phyloP scores from a whole-genome alignment of 352 stramenopile genomes.

The Globisporangium nodosum region DNA sequence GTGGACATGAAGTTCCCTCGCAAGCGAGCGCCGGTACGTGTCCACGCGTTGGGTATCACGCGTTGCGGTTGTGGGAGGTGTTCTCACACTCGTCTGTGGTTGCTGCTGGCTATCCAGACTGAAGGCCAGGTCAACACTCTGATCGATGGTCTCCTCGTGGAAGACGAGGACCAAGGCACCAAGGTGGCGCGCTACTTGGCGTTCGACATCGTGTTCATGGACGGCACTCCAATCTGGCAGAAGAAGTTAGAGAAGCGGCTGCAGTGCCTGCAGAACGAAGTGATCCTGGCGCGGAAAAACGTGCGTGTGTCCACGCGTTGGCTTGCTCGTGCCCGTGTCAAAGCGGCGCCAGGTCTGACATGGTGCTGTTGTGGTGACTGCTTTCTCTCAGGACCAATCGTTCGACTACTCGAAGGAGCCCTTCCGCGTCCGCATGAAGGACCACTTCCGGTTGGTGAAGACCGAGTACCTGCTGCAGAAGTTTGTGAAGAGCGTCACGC shows the following conservation, averaged over 20 bases:
- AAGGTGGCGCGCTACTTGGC: constrained; percentile 75
- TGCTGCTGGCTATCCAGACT: constrained; percentile 20
- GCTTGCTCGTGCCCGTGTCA: not conserved
- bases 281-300: constrained; percentile 82
- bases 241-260: constrained; percentile 86
- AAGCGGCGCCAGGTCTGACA: not conserved
- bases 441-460: constrained; percentile 84
- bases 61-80: no score
- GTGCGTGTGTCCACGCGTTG: constrained; percentile 24
- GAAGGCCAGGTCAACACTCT: constrained; percentile 75
- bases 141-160: constrained; percentile 82
- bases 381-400: constrained; percentile 43
- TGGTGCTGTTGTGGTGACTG: not conserved
- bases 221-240: constrained; percentile 76
- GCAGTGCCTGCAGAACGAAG: constrained; percentile 86
- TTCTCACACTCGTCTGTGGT: not conserved
- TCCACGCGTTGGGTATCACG: no score
- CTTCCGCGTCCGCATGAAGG: constrained; percentile 87
- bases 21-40: constrained; percentile 47
- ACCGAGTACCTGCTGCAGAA: constrained; percentile 83
- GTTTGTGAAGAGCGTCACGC: constrained; percentile 82
- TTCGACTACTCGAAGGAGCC: constrained; percentile 79
- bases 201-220: constrained; percentile 81
- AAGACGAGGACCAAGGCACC: constrained; percentile 73
- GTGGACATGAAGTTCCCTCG: constrained; percentile 88